Percentiles rank a stretch among this genome's conserved stretches.
Evolutionary conservation across 805 yeast species (phyloP).

Genomic region (Saccharomycopsis oosterbeekiorum): DNA sequence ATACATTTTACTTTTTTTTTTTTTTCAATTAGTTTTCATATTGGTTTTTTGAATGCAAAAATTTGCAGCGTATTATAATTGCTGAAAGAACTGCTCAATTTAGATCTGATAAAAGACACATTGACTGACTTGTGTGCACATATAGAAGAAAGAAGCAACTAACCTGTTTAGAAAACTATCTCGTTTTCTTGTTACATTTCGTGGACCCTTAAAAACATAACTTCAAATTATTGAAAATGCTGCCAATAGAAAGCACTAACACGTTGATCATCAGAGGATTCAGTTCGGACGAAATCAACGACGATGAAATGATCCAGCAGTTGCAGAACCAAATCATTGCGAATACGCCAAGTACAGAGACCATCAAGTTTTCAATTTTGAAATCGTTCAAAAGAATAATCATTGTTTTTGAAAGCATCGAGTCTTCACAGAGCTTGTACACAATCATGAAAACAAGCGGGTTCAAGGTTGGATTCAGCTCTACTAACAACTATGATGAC

Average conservation of each 20-base stretch:
- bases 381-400: slow-evolving; percentile 22
- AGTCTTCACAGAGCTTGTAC: slow-evolving; percentile 6
- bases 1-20: too few relatives aligned
- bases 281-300: slow-evolving; percentile 16
- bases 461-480: slow-evolving; percentile 14
- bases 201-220: background rate
- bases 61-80: too few relatives aligned
- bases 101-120: too few relatives aligned
- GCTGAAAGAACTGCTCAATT: too few relatives aligned
- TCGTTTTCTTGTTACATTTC: background rate
- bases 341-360: slow-evolving; percentile 14
- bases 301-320: slow-evolving; percentile 16
- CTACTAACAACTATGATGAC: slow-evolving; percentile 17
- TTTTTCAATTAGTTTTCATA: too few relatives aligned
- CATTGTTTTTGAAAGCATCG: slow-evolving; percentile 20
- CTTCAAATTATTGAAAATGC: background rate
- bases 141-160: too few relatives aligned
- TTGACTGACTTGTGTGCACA: too few relatives aligned
- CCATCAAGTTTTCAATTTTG: slow-evolving; percentile 25
- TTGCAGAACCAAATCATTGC: slow-evolving; percentile 23
- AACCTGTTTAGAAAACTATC: background rate
- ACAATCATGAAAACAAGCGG: slow-evolving; percentile 12
- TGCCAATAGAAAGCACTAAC: slow-evolving; percentile 20
- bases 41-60: too few relatives aligned
- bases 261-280: slow-evolving; percentile 24